Evolutionary conservation across 2,329 filamentous ascomycete species (phyloP), one percentile per base, ranked within the genome.

Genomic region (Diplodia scrobiculata): DNA sequence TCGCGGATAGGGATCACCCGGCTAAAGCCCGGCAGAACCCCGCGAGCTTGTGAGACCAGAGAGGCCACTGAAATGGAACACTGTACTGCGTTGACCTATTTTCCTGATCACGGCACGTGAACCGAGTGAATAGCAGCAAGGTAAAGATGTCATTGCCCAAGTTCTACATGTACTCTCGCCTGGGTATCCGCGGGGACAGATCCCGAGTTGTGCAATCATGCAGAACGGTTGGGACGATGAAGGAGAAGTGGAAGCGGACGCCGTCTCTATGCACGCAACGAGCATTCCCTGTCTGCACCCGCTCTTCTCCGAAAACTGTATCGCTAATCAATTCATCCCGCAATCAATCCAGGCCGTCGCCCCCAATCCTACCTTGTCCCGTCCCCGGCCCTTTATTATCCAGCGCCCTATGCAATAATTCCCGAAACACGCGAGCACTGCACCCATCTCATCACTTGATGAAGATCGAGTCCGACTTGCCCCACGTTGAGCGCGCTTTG

Each of bases 401-500:
- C 53, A 58, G 63, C 52, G 51, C 63, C 51, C 51, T 45, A 65
- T 65, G 52, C 63, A 58, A 65, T 36, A 45, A 65, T 47, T 47
- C 29, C 52, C 32, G 51, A 54, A 65, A 54, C 38, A 48, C 32
- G 38, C 62, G 50, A 65, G 25, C 41, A n/a, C 32, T 55, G 19
- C 25, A 55, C n/a, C 25, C 11, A 11, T 48, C 29, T 58, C 41
- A 65, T 66, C 54, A 66, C 25, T 66, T 66, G 64, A 66, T 66
- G 64, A 66, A 60, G 47, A 89, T 86, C 68, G 84, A 85, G 73
- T 89, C 86, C 60, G 85, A 82, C 72, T 84, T 83, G 71, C 79
- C 81, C 84, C 84, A 87, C 73, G 85, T 83, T 71, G 79, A 84
- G 68, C 84, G 80, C 67, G 80, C 82, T 74, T 87, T 87, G 79